Percentiles rank a stretch among this genome's conserved stretches.
Conservation (phyloP, 139 green algal genomes). For the Volvox reticuliferus region DNA sequence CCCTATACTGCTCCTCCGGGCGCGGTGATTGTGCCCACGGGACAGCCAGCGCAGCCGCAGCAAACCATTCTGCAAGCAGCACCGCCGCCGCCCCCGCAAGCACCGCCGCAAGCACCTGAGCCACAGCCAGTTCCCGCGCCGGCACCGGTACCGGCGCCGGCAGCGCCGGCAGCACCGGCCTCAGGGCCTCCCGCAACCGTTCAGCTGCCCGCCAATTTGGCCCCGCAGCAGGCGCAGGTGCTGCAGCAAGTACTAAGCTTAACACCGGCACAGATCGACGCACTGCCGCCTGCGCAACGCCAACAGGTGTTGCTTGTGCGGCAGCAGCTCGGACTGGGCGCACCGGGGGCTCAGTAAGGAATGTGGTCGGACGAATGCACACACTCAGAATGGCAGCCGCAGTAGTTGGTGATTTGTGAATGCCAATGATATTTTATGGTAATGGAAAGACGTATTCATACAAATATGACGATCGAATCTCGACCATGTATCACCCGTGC, state of each 20-base stretch:
- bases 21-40: conserved; percentile 44
- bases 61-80: not conserved
- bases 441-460: no score
- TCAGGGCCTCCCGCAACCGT: conserved; percentile 29
- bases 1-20: conserved; percentile 30
- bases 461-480: no score
- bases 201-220: conserved; percentile 49
- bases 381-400: not conserved
- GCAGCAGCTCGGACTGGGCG: conserved; percentile 68
- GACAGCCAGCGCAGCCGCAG: not conserved
- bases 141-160: not conserved
- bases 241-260: conserved; percentile 91
- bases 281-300: conserved; percentile 86
- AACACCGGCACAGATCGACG: conserved; percentile 89
- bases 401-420: not conserved
- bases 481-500: no score
- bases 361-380: no score
- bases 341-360: not conserved
- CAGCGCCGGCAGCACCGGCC: not conserved
- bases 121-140: not conserved
- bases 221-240: conserved; percentile 60
- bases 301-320: conserved; percentile 90
- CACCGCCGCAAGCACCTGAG: not conserved
- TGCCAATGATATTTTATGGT: no score
- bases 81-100: not conserved